Evolutionary conservation across 2,329 filamentous ascomycete genomes (phyloP), one percentile per base, ranked within the genome.

Genomic region (Meredithiella fracta): DNA sequence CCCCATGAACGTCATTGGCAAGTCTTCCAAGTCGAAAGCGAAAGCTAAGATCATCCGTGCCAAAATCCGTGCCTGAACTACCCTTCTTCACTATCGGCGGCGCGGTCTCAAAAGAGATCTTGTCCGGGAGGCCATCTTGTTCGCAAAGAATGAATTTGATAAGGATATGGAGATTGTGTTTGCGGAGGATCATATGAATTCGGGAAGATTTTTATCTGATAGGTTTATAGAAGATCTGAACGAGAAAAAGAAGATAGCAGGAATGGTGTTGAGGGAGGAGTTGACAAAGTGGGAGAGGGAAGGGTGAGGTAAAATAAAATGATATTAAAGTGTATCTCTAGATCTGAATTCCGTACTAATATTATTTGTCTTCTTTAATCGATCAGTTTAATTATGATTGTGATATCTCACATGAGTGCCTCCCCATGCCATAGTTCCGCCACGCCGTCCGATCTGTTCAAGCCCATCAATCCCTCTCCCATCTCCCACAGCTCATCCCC

Each of bases 1-100:
- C 9, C 25, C 37, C 3, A 6, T 20, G 15, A 34, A 50, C 2
- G 37, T 7, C 11, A 8, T 38, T 11, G n/a, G n/a, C 11, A 38
- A 56, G 25, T 22, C 15, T 17, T n/a, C 8, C 2, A 9, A 38
- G 25, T 20, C 47, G 7, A 40, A 44, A 22, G 4, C 9, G 4
- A 20, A 25, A 20, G 31, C 29, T 15, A 49, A 52, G 23, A 23
- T 20, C 25, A n/a, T 52, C 11, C 29, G 44, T 14, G 38, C 40
- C 2, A 49, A 52, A 14, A 80, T 95, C 54, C 78, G 85, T 15
- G 88, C 83, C 2, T 94, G 88, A 87, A 90, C 87, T 1, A 86
- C 89, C 0, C 76, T 74, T 65, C 67, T 81, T 52, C 73, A 75
- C 61, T 92, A 88, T 67, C 75, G 88, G 20, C 71, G 76, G 26